Base-by-base conservation (phyloP, 208 protist genomes). In the Crithidia acanthocephali region DNA sequence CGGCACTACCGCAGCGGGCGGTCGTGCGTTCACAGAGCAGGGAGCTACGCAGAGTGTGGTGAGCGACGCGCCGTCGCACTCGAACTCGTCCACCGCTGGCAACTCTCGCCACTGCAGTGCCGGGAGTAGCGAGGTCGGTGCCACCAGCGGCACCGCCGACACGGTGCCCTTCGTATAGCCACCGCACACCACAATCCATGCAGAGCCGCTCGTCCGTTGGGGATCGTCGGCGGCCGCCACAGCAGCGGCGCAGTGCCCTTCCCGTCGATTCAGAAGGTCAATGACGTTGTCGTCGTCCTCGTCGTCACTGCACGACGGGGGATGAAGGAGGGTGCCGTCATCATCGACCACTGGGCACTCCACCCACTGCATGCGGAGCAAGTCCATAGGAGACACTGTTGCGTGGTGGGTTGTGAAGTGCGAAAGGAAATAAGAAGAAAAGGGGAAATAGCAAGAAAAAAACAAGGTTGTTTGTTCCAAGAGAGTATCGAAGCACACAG, bases 141-240 rank as follows among this genome's bases (percentile, higher is more conserved):
- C 61, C 5, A 77, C 75, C 11, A 91, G 63, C 13, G 81, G 79
- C 23, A 20, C 58, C 0, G 74, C 79, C 23, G 74, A 72, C 15
- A 89, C 76, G 51, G 78, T 81, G 33, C 88, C 88, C 13, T 89
- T 85, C 37, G 65, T 75, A 60, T 93, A 93, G 11, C 88, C 88
- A 2, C 85, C 85, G 33, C 88, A 58, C 32, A 84, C 80, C 23
- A 93, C 28, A 13, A 88, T 74, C 77, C 76, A 89, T 53, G 76
- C 68, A 15, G 68, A 69, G 1, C 27, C n/a, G 20, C 68, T 52
- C 1, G 42, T 25, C 28, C 25, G 8, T 7, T 23, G 32, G 13
- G 0, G 33, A 13, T 20, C 33, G 25, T 28, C 44, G 42, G 48
- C 27, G 15, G 7, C 28, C 11, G 58, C 33, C 47, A 93, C 61